Evolutionary conservation across 768 basidiomycete genomes (phyloP), one percentile per base, ranked within the genome.

Genomic region (Chiua virens): DNA sequence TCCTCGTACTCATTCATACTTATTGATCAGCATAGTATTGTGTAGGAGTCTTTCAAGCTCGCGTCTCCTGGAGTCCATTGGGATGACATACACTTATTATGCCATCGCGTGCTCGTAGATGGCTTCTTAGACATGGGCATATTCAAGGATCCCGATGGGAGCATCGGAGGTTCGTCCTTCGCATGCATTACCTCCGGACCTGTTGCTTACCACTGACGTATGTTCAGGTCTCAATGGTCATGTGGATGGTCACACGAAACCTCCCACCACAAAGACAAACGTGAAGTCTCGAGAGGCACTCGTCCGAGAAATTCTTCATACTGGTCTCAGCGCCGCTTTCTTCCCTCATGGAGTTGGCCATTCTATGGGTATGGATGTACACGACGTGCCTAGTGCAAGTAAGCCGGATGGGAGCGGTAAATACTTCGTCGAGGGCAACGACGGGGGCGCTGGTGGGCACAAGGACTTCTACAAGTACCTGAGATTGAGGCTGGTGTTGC

Each of bases 331-430:
- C 55, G 72, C 85, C 2, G 90, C 92, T 0, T 98, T 98, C 77
- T 98, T 91, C 80, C 95, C 95, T 10, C 95, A 98, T 63, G 96
- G 95, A 3, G 74, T 89, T 35, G 92, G 93, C 1, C 95, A 98
- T 65, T 89, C 89, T 7, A 74, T 98, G 37, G 96, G 96, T 11
- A 75, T 97, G 69, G 96, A 98, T 65, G 94, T 98, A 2, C 96
- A 97, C 64, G 95, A 97, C 61, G 90, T 89, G 1, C 89, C 92
- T 0, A 81, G 78, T 41, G 86, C 87, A n/a, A 88, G 81, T 67
- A 90, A 85, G 65, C 91, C 87, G n/a, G 66, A 52, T 9, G 70
- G 73, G 15, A 87, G 81, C 58, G 71, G 72, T 1, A 85, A 65
- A 50, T 67, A 66, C 42, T 66, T 67, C 61, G 92, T 96, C 3